phyloP scores from a whole-genome alignment of 2,329 filamentous ascomycete genomes.

The Colletotrichum musicola region DNA sequence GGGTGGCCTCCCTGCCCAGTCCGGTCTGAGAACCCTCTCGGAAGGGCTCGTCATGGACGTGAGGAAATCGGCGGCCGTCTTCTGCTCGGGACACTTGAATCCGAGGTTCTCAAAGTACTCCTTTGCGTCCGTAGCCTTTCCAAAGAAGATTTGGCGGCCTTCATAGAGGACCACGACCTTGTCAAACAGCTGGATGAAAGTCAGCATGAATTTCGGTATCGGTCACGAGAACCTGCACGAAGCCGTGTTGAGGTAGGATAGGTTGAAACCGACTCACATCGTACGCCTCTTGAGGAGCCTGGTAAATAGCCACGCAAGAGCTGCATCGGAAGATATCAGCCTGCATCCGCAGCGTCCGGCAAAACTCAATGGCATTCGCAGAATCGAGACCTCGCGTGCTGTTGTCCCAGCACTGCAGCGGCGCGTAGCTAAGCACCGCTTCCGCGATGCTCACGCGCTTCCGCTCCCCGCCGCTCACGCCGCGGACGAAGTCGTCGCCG shows the following conservation, averaged over 20 bases:
- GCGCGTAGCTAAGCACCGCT: slow-evolving; percentile 46
- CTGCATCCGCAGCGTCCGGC: slow-evolving; percentile 44
- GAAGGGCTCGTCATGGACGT: slow-evolving; percentile 64
- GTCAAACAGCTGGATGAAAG: slow-evolving; percentile 63
- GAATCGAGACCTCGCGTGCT: slow-evolving; percentile 60
- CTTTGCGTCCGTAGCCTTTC: slow-evolving; percentile 69
- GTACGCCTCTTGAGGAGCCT: slow-evolving; percentile 70
- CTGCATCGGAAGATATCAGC: slow-evolving; percentile 45
- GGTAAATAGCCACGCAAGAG: slow-evolving; percentile 62
- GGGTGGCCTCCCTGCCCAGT: slow-evolving; percentile 11
- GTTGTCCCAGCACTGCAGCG: slow-evolving; percentile 55
- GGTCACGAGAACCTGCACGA: no score
- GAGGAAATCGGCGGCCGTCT: slow-evolving; percentile 81
- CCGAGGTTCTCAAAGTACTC: slow-evolving; percentile 76
- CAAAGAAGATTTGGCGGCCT: slow-evolving; percentile 76
- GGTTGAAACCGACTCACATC: slow-evolving; percentile 49
- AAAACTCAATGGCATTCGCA: slow-evolving; percentile 38
- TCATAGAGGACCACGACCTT: slow-evolving; percentile 76
- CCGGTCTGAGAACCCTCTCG: slow-evolving; percentile 41
- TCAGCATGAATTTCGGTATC: background rate
- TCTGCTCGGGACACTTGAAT: slow-evolving; percentile 66
- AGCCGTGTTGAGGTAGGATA: no score
- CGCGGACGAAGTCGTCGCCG: slow-evolving; percentile 66
- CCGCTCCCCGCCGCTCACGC: slow-evolving; percentile 67
- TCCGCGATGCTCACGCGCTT: slow-evolving; percentile 55